These are phyloP conservation scores for Psilocybe subaeruginosa DNA, from an alignment of 768 basidiomycete species.

Conservation along the genomic window DNA sequence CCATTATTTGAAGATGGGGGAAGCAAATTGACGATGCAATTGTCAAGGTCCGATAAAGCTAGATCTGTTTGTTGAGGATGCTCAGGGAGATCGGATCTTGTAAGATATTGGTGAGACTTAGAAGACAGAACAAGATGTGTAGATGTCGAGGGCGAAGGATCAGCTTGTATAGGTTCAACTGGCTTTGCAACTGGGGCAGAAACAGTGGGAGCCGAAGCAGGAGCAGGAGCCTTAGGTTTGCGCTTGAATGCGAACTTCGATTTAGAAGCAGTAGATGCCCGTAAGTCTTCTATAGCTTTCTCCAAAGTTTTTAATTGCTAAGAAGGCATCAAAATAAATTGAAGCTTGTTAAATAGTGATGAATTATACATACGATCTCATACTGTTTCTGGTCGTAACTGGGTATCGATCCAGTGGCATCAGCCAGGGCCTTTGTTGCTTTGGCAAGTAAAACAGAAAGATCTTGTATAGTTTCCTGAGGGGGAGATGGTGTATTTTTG, in stretches of 20 bases:
- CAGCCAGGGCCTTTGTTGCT: conserved; percentile 62
- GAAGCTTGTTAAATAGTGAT: not conserved
- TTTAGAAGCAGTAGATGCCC: conserved; percentile 47
- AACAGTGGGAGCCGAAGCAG: conserved; percentile 10
- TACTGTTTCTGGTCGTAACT: conserved; percentile 76
- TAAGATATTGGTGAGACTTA: conserved; percentile 49
- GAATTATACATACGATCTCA: conserved; percentile 48
- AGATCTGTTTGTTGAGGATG: conserved; percentile 50
- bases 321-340: not conserved
- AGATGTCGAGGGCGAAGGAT: conserved; percentile 16
- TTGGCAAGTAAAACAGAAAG: conserved; percentile 56
- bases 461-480: conserved; percentile 41
- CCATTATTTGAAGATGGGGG: conserved; percentile 19
- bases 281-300: conserved; percentile 51
- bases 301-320: conserved; percentile 75
- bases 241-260: conserved; percentile 71
- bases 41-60: conserved; percentile 64
- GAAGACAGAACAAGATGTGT: conserved; percentile 47
- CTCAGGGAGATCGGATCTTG: conserved; percentile 39
- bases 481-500: conserved; percentile 30
- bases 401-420: conserved; percentile 67
- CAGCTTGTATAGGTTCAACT: not conserved
- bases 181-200: conserved; percentile 1
- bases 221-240: conserved; percentile 23
- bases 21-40: conserved; percentile 74